Conservation (phyloP, 306 rosid species). For the Gastrolobium villosum region DNA sequence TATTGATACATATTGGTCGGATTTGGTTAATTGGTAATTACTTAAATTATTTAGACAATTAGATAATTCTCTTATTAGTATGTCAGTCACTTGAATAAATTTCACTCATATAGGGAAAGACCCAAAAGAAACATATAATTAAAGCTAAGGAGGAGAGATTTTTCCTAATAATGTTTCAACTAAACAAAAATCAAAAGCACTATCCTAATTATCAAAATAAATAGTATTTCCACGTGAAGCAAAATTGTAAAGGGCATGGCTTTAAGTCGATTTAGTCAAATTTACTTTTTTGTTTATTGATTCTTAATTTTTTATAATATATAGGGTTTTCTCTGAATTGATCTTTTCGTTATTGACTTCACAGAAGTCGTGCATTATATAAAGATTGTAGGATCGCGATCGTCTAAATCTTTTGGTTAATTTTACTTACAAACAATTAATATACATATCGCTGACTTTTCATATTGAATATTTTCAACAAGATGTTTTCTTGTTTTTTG, state of each 20-base stretch:
- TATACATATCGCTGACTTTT: not conserved
- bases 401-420: too few species aligned
- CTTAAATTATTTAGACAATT: not conserved
- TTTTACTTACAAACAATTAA: not conserved
- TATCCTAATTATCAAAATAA: constrained; percentile 7
- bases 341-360: constrained; percentile 7
- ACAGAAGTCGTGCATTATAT: not conserved
- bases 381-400: too few species aligned
- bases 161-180: not conserved
- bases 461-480: constrained; percentile 1
- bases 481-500: constrained; percentile 30
- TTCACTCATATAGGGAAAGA: not conserved
- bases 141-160: not conserved
- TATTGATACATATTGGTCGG: not conserved
- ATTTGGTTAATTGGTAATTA: too few species aligned
- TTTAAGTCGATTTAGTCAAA: constrained; percentile 20
- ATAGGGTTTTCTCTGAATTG: too few species aligned
- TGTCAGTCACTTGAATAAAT: not conserved
- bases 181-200: not conserved
- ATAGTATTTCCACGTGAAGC: not conserved
- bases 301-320: not conserved
- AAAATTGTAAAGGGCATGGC: not conserved
- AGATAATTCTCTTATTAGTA: not conserved
- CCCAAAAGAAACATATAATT: not conserved
- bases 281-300: not conserved